phyloP scores from a whole-genome alignment of 345 rosid species.

The Schrenkiella parvula region DNA sequence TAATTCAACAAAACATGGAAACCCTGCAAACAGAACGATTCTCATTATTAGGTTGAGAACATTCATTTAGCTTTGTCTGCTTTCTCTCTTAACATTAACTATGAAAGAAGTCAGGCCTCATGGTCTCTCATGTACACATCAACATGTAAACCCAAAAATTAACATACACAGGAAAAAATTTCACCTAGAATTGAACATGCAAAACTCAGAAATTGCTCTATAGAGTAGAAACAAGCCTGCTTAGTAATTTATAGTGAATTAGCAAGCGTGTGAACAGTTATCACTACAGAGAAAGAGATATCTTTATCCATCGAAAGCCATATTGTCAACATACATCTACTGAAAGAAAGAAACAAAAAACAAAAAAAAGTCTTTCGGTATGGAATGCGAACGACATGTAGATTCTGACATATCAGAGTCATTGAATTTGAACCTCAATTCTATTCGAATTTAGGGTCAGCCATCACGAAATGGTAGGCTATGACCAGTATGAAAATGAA shows the following conservation, averaged over 20 bases:
- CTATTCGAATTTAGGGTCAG: slow-evolving; percentile 76
- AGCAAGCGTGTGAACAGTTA: neutral
- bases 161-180: neutral
- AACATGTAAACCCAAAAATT: neutral
- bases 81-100: neutral
- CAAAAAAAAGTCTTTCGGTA: neutral
- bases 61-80: neutral
- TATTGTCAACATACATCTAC: neutral
- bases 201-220: neutral
- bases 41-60: neutral
- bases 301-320: neutral
- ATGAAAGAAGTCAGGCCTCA: neutral
- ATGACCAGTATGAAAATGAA: slow-evolving; percentile 71
- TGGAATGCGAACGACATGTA: neutral
- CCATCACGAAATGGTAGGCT: slow-evolving; percentile 76
- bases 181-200: too few species aligned
- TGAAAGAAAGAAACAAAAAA: neutral
- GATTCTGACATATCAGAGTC: neutral
- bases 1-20: neutral
- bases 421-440: slow-evolving; percentile 21
- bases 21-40: neutral
- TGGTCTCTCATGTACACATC: neutral
- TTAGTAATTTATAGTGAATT: neutral
- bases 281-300: neutral
- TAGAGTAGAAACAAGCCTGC: neutral